Evolutionary conservation across 495 filamentous ascomycete species (phyloP).

Genomic region (Cairneyella variabilis): DNA sequence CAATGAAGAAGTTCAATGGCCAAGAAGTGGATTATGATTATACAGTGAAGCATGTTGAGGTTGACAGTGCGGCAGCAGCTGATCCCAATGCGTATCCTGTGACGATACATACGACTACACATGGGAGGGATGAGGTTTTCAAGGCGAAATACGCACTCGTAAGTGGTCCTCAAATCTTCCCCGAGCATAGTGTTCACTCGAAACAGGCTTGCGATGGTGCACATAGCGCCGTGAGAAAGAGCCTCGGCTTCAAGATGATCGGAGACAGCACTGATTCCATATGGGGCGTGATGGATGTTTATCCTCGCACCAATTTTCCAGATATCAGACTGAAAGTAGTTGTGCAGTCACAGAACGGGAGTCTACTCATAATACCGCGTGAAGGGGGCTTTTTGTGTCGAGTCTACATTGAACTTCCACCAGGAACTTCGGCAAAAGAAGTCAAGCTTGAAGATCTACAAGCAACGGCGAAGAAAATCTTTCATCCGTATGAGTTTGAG

Average conservation of each 20-base stretch:
- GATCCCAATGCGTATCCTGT: slow-evolving; percentile 49
- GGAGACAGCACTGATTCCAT: slow-evolving; percentile 72
- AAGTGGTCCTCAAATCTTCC: slow-evolving; percentile 23
- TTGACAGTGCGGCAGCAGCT: slow-evolving; percentile 39
- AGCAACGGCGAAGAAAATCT: slow-evolving; percentile 51
- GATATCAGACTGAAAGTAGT: slow-evolving; percentile 60
- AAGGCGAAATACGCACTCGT: slow-evolving; percentile 68
- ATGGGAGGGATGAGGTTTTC: slow-evolving; percentile 49
- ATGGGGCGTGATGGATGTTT: slow-evolving; percentile 84
- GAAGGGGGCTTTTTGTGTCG: slow-evolving; percentile 58
- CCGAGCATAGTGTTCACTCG: neutral
- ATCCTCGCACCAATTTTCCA: slow-evolving; percentile 72
- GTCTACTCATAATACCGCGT: slow-evolving; percentile 60
- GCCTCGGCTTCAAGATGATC: slow-evolving; percentile 65
- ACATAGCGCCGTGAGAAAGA: slow-evolving; percentile 62
- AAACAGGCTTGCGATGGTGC: slow-evolving; percentile 75
- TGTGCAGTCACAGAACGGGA: slow-evolving; percentile 51
- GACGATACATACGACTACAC: slow-evolving; percentile 46
- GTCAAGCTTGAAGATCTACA: slow-evolving; percentile 58
- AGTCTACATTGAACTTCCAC: slow-evolving; percentile 58
- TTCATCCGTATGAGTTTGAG: slow-evolving; percentile 45
- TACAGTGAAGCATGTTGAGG: slow-evolving; percentile 48
- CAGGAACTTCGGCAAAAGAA: slow-evolving; percentile 27
- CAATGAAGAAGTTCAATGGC: slow-evolving; percentile 40
- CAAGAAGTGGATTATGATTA: slow-evolving; percentile 59